Evolutionary conservation across 345 rosid species (phyloP).

Genomic region (Lagerstroemia speciosa): DNA sequence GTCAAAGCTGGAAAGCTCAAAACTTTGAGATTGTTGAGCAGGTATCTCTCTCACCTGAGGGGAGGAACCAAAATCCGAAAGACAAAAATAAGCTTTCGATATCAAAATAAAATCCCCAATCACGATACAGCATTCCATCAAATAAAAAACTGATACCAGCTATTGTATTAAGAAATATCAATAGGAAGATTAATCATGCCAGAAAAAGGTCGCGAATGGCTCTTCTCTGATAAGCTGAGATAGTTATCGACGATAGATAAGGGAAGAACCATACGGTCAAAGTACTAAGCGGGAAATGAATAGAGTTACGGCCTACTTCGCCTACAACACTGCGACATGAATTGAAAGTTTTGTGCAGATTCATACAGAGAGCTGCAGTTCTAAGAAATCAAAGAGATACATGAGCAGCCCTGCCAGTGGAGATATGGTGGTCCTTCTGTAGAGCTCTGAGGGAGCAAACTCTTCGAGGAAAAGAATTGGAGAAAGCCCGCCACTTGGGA

Average conservation of each 20-base stretch:
- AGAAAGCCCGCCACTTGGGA: slow-evolving; percentile 13
- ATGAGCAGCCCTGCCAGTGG: slow-evolving; percentile 3
- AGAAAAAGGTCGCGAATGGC: too few species aligned
- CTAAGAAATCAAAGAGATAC: background rate
- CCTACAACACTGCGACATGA: background rate
- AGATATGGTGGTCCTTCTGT: slow-evolving; percentile 8
- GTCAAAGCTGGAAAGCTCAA: slow-evolving; percentile 69
- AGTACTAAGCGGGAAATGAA: too few species aligned
- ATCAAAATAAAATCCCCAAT: background rate
- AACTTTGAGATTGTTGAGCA: slow-evolving; percentile 22
- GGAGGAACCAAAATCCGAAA: background rate
- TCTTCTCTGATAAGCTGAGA: too few species aligned
- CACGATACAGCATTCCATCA: background rate
- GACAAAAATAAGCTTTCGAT: background rate
- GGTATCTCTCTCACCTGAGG: slow-evolving; percentile 38
- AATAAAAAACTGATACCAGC: background rate
- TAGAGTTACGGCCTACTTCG: background rate
- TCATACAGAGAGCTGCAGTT: background rate
- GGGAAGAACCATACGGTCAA: background rate
- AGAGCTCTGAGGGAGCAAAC: slow-evolving; percentile 14
- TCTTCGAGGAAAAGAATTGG: slow-evolving; percentile 8
- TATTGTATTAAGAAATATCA: background rate
- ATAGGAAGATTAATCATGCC: too few species aligned
- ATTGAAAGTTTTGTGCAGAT: background rate
- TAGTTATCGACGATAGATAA: too few species aligned